A percentile compares a stretch with the other conserved stretches of the same genome.
These are phyloP conservation scores for Neocallimastix lanati DNA, from an alignment of 192 early-diverging fungal species.

Conservation along the genomic window DNA sequence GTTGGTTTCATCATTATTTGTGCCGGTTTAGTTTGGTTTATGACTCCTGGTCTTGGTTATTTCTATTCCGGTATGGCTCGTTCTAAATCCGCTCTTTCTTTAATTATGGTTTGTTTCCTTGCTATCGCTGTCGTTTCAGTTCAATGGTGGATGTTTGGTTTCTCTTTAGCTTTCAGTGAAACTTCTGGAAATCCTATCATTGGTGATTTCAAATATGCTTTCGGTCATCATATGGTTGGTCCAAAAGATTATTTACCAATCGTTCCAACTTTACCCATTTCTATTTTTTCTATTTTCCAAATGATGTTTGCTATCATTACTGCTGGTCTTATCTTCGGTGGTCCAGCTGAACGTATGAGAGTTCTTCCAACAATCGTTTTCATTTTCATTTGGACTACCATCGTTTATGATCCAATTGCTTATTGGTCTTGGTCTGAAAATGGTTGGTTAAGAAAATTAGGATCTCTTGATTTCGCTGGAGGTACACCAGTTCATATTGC, in stretches of 20 bases:
- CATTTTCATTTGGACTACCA: too few species aligned
- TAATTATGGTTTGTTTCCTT: conserved; percentile 68
- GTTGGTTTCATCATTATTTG: not conserved
- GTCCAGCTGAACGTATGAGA: too few species aligned
- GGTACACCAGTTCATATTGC: too few species aligned
- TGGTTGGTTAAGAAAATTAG: too few species aligned
- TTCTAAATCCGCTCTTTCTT: conserved; percentile 75
- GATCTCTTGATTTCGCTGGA: too few species aligned
- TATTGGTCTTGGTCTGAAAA: too few species aligned
- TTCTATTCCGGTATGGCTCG: too few species aligned
- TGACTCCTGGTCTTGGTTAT: conserved; percentile 38
- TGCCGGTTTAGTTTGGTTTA: not conserved
- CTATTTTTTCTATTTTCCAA: conserved; percentile 53
- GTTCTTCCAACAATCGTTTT: too few species aligned
- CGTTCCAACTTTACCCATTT: too few species aligned
- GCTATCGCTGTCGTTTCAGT: conserved; percentile 70
- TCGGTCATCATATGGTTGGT: conserved; percentile 34
- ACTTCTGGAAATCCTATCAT: conserved; percentile 49
- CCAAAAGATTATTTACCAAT: conserved; percentile 22
- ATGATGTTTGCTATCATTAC: conserved; percentile 70
- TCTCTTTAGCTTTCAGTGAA: conserved; percentile 36
- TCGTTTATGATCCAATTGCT: too few species aligned
- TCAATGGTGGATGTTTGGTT: too few species aligned
- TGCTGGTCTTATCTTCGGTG: too few species aligned
- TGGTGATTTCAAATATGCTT: conserved; percentile 40